These are phyloP conservation scores for Pseudogymnoascus sp. DNA, from an alignment of 2,329 filamentous ascomycete genomes.

Conservation along the genomic window DNA sequence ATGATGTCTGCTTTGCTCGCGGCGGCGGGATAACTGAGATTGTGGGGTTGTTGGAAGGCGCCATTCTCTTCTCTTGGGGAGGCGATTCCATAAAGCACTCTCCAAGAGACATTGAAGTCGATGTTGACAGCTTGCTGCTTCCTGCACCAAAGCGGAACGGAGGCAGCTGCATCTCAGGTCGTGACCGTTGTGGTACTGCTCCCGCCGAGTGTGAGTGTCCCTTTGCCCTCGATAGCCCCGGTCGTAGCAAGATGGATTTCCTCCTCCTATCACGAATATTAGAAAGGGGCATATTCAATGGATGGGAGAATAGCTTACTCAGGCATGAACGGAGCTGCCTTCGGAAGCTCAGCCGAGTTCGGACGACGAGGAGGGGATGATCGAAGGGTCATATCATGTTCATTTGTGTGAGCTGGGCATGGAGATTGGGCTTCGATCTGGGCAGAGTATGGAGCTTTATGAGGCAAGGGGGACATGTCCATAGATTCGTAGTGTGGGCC, in stretches of 20 bases:
- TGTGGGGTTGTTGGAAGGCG: slow-evolving; percentile 54
- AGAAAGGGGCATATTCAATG: slow-evolving; percentile 15
- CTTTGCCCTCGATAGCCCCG: slow-evolving; percentile 68
- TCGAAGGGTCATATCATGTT: slow-evolving; percentile 44
- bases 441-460: slow-evolving; percentile 65
- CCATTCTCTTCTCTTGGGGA: slow-evolving; percentile 58
- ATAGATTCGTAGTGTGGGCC: slow-evolving; percentile 66
- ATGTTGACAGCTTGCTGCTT: slow-evolving; percentile 40
- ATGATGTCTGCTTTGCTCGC: slow-evolving; percentile 49
- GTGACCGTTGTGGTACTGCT: slow-evolving; percentile 52
- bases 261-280: slow-evolving; percentile 45
- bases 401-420: slow-evolving; percentile 48
- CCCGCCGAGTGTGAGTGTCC: slow-evolving; percentile 66
- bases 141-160: slow-evolving; percentile 66
- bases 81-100: slow-evolving; percentile 78
- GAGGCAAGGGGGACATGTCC: slow-evolving; percentile 89
- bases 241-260: slow-evolving; percentile 63
- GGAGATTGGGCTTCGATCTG: slow-evolving; percentile 66
- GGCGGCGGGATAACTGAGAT: slow-evolving; percentile 50
- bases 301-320: slow-evolving; percentile 41
- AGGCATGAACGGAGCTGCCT: slow-evolving; percentile 34
- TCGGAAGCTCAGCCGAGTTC: slow-evolving; percentile 42
- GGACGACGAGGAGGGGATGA: slow-evolving; percentile 48
- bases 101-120: slow-evolving; percentile 60
- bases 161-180: slow-evolving; percentile 59